These are phyloP conservation scores for Pyracantha coccinea DNA, from an alignment of 331 rosid species.

Conservation along the genomic window DNA sequence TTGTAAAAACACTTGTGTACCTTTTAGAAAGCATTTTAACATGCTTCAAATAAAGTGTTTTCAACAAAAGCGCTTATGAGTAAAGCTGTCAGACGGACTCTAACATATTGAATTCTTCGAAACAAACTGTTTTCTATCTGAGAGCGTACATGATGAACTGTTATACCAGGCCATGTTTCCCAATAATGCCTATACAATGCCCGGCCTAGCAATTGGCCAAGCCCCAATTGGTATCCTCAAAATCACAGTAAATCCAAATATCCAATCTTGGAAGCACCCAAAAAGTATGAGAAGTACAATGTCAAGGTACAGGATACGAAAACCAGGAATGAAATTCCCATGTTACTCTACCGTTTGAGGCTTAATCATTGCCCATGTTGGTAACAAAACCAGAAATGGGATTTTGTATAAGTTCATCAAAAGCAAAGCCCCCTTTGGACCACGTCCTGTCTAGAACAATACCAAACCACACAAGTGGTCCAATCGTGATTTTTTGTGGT, in stretches of 20 bases:
- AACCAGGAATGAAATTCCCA: neutral
- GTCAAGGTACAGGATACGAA: neutral
- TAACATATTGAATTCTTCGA: too few relatives aligned
- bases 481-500: slow-evolving; percentile 22
- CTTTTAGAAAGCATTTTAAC: too few relatives aligned
- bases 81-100: too few relatives aligned
- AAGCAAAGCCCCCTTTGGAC: slow-evolving; percentile 26
- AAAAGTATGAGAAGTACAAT: neutral
- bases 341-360: neutral
- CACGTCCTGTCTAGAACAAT: slow-evolving; percentile 28
- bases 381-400: slow-evolving; percentile 8
- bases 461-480: slow-evolving; percentile 32
- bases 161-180: neutral
- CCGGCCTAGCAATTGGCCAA: neutral
- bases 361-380: slow-evolving; percentile 31
- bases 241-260: neutral
- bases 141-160: neutral
- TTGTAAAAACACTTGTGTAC: too few relatives aligned
- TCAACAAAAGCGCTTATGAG: too few relatives aligned
- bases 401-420: slow-evolving; percentile 9
- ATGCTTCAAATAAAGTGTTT: too few relatives aligned
- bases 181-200: neutral
- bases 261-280: neutral
- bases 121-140: too few relatives aligned
- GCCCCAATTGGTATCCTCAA: neutral